Base-by-base conservation (phyloP, 2,329 filamentous ascomycete genomes). In the Penicillium sp. region DNA sequence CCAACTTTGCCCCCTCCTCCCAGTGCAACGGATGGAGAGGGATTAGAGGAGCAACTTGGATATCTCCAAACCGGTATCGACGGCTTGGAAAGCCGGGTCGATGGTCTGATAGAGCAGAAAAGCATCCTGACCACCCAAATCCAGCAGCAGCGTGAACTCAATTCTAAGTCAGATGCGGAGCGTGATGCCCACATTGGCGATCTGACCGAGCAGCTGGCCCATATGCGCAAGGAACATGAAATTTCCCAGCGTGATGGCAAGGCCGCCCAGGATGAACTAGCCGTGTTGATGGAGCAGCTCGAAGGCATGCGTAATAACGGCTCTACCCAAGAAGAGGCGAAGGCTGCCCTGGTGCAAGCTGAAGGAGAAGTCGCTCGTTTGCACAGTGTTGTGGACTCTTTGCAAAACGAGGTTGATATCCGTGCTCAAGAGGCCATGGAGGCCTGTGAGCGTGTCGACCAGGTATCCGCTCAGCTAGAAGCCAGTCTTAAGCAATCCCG, bases 91-190 rank as follows among this genome's bases (percentile, higher is more conserved):
- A 81, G 82, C 40, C 89, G 90, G 55, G 84, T 90, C n/a, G 88
- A 87, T 18, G 84, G 84, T 20, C 79, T 97, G 33, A 87, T 90
- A 58, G 90, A 96, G 65, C 92, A 97, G 70, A 95, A 96, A 70
- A 85, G 86, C 47, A 92, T 96, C 22, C 81, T 97, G 8, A 89
- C 93, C 67, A 86, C 92, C 42, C 92, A 97, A 72, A 93, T 97
- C 67, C 93, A 96, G 76, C 92, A 97, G 71, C 93, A 97, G 75
- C 89, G 92, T 55, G 91, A 96, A 68, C 82, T 97, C 54, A 96
- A 96, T 75, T 92, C 82, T 77, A 92, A 92, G 68, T 92, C 90
- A 1, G 91, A 96, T 63, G 80, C 78, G 14, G 74, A 82, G 62
- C 78, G 81, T 47, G 79, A 81, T 62, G 73, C 75, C 18, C 75